A percentile compares a stretch with the other conserved stretches of the same genome.
phyloP scores from a whole-genome alignment of 148 eudicot genomes.

The Vaccinium darrowii region DNA sequence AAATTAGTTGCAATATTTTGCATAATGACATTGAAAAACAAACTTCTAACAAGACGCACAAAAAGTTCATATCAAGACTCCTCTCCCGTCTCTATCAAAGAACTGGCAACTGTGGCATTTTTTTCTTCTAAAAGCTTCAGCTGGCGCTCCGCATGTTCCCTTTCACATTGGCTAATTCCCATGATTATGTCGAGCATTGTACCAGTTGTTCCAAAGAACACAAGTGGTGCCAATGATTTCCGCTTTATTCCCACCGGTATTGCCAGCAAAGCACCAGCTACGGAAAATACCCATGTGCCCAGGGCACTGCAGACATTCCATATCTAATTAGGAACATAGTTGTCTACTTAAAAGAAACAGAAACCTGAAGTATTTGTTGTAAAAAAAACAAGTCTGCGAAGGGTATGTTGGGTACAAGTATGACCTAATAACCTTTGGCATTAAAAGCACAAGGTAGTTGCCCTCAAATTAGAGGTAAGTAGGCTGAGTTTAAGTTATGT shows the following conservation, averaged over 20 bases:
- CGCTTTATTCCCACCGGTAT: conserved; percentile 88
- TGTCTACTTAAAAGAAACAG: not conserved
- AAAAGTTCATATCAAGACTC: conserved; percentile 24
- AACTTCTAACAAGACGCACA: not conserved
- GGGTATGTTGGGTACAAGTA: not conserved
- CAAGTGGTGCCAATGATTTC: conserved; percentile 88
- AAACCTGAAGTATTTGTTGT: not conserved
- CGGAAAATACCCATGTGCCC: conserved; percentile 98
- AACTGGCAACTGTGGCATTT: conserved; percentile 38
- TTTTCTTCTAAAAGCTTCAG: conserved; percentile 78
- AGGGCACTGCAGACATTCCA: conserved; percentile 59
- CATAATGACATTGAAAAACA: not conserved
- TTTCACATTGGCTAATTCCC: conserved; percentile 89
- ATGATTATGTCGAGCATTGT: conserved; percentile 96
- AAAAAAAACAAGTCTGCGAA: not conserved
- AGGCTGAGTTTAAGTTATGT: not conserved
- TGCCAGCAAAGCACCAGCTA: conserved; percentile 87
- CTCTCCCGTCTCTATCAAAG: conserved; percentile 19
- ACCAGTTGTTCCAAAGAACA: conserved; percentile 95
- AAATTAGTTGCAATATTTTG: not conserved
- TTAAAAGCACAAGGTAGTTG: not conserved
- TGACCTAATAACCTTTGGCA: not conserved
- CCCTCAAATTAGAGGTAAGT: not conserved
- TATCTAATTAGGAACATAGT: not conserved
- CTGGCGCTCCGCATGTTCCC: conserved; percentile 95